phyloP scores from a whole-genome alignment of 495 filamentous ascomycete species.

The Ascodesmis nigricans region DNA sequence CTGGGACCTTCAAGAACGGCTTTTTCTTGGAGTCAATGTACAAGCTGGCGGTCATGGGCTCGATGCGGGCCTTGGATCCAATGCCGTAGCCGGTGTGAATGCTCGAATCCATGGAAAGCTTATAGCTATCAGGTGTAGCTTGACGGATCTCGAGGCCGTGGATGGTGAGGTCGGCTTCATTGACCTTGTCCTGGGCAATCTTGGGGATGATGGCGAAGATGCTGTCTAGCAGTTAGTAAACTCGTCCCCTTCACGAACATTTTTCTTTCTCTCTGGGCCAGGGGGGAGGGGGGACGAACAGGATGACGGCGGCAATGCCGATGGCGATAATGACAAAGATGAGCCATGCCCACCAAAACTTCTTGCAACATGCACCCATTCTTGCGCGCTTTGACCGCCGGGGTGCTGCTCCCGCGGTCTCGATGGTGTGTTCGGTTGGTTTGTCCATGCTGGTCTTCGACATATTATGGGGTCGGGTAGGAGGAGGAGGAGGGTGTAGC shows the following conservation, averaged over 20 bases:
- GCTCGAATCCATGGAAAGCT: constrained; percentile 13
- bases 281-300: constrained; percentile 6
- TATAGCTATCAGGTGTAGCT: constrained; percentile 9
- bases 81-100: constrained; percentile 15
- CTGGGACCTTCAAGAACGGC: constrained; percentile 11
- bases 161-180: constrained; percentile 14
- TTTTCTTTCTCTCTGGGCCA: background rate
- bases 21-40: constrained; percentile 7
- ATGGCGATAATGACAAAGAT: constrained; percentile 10
- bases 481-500: too few relatives aligned
- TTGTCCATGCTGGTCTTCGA: too few relatives aligned
- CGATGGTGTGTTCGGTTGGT: too few relatives aligned
- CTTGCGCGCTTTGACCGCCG: too few relatives aligned
- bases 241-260: background rate
- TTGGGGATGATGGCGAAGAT: constrained; percentile 18
- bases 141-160: constrained; percentile 15
- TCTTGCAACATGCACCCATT: too few relatives aligned
- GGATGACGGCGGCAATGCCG: constrained; percentile 13
- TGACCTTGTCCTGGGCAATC: constrained; percentile 15
- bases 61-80: constrained; percentile 10
- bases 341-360: constrained; percentile 16
- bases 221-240: constrained; percentile 4
- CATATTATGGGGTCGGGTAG: too few relatives aligned
- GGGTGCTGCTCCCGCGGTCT: too few relatives aligned
- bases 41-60: constrained; percentile 11